Evolutionary conservation across 2,329 filamentous ascomycete species (phyloP).

Genomic region (Aschersonia sp.): DNA sequence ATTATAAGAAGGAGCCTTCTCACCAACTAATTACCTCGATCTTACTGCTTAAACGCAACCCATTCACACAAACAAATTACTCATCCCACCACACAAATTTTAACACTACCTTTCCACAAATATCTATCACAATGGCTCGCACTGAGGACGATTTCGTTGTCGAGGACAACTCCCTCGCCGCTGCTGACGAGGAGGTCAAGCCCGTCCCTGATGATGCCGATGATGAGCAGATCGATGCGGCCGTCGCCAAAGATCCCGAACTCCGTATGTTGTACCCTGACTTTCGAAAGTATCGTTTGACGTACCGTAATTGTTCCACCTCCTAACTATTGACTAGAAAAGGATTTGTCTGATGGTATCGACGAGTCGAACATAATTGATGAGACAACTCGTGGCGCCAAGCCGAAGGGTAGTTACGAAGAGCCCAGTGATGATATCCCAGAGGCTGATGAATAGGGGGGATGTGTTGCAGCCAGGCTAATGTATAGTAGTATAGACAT

Average conservation of each 20-base stretch:
- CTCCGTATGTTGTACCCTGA: neutral
- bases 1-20: neutral
- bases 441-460: neutral
- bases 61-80: too few relatives aligned
- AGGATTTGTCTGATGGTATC: constrained; percentile 1
- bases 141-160: constrained; percentile 1
- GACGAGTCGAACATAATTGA: constrained; percentile 3
- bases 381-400: constrained; percentile 1
- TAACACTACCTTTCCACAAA: neutral
- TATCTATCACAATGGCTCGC: constrained; percentile 1
- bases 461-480: neutral
- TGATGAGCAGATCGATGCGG: constrained; percentile 1
- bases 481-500: neutral
- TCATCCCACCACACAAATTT: too few relatives aligned
- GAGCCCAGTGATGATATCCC: constrained; percentile 2
- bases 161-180: neutral
- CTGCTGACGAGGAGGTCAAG: constrained; percentile 1
- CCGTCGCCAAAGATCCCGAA: constrained; percentile 1
- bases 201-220: constrained; percentile 2
- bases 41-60: neutral
- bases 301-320: neutral
- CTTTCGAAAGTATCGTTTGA: neutral
- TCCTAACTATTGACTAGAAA: neutral
- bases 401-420: constrained; percentile 1
- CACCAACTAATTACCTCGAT: neutral